Conservation (phyloP, 2,329 filamentous ascomycete genomes). For the Cryphonectria nitschkei region DNA sequence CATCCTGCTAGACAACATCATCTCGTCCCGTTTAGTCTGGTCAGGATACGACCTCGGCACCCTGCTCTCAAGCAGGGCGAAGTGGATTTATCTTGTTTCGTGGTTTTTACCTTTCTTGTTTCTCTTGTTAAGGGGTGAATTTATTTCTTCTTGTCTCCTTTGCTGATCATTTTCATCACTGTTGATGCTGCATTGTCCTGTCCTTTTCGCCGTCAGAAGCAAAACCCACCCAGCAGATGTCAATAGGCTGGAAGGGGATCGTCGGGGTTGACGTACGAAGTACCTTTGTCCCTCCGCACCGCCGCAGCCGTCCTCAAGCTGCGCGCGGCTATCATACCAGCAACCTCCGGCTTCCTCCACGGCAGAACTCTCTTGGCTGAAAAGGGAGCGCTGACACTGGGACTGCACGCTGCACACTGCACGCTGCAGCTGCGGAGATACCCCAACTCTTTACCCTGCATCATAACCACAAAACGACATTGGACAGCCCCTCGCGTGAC, state of each 20-base stretch:
- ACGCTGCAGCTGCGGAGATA: constrained; percentile 4
- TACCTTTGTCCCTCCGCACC: neutral
- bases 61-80: neutral
- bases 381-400: neutral
- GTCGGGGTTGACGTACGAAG: constrained; percentile 12
- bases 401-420: neutral
- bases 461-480: neutral
- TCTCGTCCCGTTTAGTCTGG: neutral
- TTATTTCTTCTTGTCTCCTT: neutral
- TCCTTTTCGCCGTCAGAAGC: neutral
- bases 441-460: constrained; percentile 1
- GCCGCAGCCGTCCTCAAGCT: neutral
- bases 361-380: neutral
- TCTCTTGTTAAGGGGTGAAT: neutral
- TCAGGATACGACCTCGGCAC: neutral
- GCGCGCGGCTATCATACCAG: neutral
- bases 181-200: neutral
- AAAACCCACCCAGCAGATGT: constrained; percentile 1
- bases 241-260: constrained; percentile 3
- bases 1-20: neutral
- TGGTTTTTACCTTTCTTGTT: neutral
- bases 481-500: constrained; percentile 1
- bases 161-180: neutral
- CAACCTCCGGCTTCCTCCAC: constrained; percentile 1
- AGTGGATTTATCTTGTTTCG: constrained; percentile 2